Conservation (phyloP, 2,329 filamentous ascomycete genomes). For the Clarireedia sp. region DNA sequence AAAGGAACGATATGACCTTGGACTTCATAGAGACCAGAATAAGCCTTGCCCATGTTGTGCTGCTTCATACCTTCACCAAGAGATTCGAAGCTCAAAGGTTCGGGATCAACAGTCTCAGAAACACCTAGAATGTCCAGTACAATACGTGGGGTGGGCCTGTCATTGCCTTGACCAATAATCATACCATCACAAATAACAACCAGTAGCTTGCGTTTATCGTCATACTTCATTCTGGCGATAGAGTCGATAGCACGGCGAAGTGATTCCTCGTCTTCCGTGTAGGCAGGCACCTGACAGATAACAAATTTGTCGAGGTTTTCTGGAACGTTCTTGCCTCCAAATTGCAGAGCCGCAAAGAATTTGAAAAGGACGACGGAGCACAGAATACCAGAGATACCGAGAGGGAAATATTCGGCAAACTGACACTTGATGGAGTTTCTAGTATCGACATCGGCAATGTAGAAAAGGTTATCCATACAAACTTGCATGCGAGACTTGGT, state of each 20-base stretch:
- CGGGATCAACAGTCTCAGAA: constrained; percentile 85
- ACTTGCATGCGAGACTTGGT: constrained; percentile 62
- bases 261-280: constrained; percentile 97
- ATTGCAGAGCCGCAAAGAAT: constrained; percentile 92
- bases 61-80: constrained; percentile 93
- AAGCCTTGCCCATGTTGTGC: constrained; percentile 99
- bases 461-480: constrained; percentile 92
- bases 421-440: constrained; percentile 76
- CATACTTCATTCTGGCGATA: constrained; percentile 88
- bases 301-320: constrained; percentile 98
- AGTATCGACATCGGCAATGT: constrained; percentile 85
- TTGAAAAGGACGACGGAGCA: constrained; percentile 85
- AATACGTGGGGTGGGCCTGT: constrained; percentile 88
- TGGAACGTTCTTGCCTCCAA: constrained; percentile 80
- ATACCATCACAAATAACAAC: constrained; percentile 94
- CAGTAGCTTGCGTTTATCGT: constrained; percentile 94
- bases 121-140: constrained; percentile 96
- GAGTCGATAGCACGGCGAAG: constrained; percentile 95
- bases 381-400: constrained; percentile 75
- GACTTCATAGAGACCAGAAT: constrained; percentile 95
- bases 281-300: constrained; percentile 94
- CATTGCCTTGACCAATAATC: constrained; percentile 98
- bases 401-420: constrained; percentile 82
- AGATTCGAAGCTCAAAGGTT: constrained; percentile 93
- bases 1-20: constrained; percentile 98